Conservation (phyloP, 2,329 filamentous ascomycete species). For the Mollisiaceae sp. region DNA sequence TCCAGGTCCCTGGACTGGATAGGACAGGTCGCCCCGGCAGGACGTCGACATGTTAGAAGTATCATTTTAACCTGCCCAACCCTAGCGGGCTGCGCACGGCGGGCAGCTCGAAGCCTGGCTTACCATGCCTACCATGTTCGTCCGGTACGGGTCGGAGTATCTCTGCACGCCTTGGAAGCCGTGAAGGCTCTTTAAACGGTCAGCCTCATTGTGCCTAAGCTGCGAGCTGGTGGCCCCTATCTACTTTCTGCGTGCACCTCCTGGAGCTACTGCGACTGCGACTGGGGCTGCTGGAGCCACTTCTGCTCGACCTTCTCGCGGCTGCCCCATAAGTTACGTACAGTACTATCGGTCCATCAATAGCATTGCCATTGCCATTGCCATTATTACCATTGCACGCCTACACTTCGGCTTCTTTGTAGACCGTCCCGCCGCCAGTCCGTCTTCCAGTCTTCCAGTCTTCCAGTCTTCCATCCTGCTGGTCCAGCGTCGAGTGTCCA, state of each 20-base stretch:
- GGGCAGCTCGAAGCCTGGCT: too few relatives aligned
- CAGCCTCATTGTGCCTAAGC: slow-evolving; percentile 20
- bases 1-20: too few relatives aligned
- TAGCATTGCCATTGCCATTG: too few relatives aligned
- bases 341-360: slow-evolving; percentile 7
- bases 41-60: too few relatives aligned
- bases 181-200: slow-evolving; percentile 12
- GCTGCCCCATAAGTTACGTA: slow-evolving; percentile 6
- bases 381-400: not conserved
- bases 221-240: slow-evolving; percentile 6
- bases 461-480: not conserved
- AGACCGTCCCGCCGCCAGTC: not conserved
- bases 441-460: too few relatives aligned
- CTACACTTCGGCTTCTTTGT: not conserved
- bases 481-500: not conserved
- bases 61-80: not conserved
- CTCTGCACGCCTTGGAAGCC: not conserved
- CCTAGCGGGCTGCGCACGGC: not conserved
- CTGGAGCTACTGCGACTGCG: slow-evolving; percentile 1
- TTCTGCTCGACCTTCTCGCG: slow-evolving; percentile 9
- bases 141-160: slow-evolving; percentile 4
- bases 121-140: not conserved
- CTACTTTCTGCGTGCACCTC: slow-evolving; percentile 6
- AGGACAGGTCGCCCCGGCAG: not conserved
- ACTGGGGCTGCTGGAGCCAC: too few relatives aligned